phyloP scores from a whole-genome alignment of 2,329 filamentous ascomycete species.

The Pyrenochaeta sp. region DNA sequence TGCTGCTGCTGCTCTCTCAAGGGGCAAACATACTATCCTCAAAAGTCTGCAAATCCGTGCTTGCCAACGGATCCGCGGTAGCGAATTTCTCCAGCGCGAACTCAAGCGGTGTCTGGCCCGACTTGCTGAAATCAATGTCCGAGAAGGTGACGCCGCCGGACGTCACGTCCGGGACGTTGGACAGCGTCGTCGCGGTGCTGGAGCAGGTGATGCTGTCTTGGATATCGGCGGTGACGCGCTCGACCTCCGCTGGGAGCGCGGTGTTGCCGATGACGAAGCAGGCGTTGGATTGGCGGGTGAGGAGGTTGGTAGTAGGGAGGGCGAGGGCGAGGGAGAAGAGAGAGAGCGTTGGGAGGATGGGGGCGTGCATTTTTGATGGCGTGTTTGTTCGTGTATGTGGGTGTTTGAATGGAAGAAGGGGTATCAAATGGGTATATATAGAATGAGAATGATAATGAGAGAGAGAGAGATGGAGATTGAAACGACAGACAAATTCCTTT shows the following conservation, averaged over 20 bases:
- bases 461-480: constrained; percentile 9
- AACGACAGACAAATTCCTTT: constrained; percentile 8
- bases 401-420: too few species aligned
- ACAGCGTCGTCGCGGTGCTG: constrained; percentile 56
- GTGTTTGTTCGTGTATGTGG: too few species aligned
- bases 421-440: neutral
- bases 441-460: too few species aligned
- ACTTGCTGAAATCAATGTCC: constrained; percentile 63
- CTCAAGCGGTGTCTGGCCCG: constrained; percentile 57
- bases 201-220: constrained; percentile 60
- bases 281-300: constrained; percentile 36
- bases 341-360: constrained; percentile 15
- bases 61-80: constrained; percentile 58
- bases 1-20: too few species aligned
- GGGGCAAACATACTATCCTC: too few species aligned
- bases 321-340: constrained; percentile 19
- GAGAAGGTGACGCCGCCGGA: constrained; percentile 61
- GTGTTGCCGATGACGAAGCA: constrained; percentile 64
- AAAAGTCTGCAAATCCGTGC: constrained; percentile 60
- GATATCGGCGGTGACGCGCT: constrained; percentile 53
- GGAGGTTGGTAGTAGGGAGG: constrained; percentile 16
- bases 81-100: constrained; percentile 64
- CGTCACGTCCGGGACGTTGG: constrained; percentile 64
- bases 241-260: constrained; percentile 60
- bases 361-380: constrained; percentile 22